Evolutionary conservation across 176 grass and related monocot species (phyloP).

Genomic region (Carex cristatella): DNA sequence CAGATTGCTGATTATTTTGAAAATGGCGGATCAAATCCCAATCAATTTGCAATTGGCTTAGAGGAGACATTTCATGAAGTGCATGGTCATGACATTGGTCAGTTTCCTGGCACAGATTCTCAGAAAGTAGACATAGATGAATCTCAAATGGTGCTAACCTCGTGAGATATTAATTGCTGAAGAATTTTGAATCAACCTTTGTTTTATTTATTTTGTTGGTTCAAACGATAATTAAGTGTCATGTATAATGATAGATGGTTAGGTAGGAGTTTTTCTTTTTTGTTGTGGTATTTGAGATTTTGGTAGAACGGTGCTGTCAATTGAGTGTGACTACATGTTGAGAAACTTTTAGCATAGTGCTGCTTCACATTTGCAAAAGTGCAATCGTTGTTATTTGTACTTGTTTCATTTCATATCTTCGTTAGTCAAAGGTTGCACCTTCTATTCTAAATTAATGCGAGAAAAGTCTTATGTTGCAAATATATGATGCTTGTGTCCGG

Average conservation of each 20-base stretch:
- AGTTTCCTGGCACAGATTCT: slow-evolving; percentile 55
- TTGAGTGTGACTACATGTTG: background rate
- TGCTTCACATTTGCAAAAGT: background rate
- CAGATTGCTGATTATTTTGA: slow-evolving; percentile 74
- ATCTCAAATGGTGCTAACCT: slow-evolving; percentile 18
- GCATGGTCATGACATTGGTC: slow-evolving; percentile 78
- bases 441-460: background rate
- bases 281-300: background rate
- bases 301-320: background rate
- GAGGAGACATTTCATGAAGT: slow-evolving; percentile 43
- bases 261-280: background rate
- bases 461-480: background rate
- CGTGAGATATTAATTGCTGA: slow-evolving; percentile 6
- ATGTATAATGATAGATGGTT: background rate
- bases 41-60: slow-evolving; percentile 66
- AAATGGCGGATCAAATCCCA: slow-evolving; percentile 16
- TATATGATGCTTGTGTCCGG: background rate
- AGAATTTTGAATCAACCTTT: background rate
- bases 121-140: slow-evolving; percentile 32
- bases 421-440: background rate
- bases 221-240: background rate
- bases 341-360: background rate
- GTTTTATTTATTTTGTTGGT: background rate
- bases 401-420: background rate
- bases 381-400: background rate